Evolutionary conservation across 768 basidiomycete species (phyloP).

Genomic region (Kwoniella sp.): DNA sequence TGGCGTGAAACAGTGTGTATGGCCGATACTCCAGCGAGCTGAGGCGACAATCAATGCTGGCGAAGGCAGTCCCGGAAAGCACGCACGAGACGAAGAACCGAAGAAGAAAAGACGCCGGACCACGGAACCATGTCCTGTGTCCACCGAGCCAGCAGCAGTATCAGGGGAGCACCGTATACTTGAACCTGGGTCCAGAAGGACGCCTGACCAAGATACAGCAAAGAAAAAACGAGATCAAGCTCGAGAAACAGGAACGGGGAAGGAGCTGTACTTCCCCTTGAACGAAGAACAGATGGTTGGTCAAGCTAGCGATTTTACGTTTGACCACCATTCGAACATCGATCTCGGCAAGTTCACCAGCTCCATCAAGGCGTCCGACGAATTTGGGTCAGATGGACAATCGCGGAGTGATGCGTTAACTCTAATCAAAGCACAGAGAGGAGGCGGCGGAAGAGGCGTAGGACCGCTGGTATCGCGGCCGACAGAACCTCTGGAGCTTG

Average conservation of each 20-base stretch:
- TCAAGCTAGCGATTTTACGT: neutral
- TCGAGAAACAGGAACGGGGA: neutral
- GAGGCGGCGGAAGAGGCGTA: no score
- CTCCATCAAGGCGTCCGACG: neutral
- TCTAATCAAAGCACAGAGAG: neutral
- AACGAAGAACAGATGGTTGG: slow-evolving; percentile 6
- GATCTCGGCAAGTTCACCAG: neutral
- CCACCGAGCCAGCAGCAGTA: no score
- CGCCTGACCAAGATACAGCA: no score
- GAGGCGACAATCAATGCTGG: neutral
- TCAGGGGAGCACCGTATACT: no score
- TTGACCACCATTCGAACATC: slow-evolving; percentile 4
- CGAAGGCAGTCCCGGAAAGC: no score
- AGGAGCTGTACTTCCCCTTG: neutral
- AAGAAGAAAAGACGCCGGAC: neutral
- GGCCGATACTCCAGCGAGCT: neutral
- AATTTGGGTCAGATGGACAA: neutral
- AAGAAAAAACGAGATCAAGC: neutral
- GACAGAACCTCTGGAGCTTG: slow-evolving; percentile 2
- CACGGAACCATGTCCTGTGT: no score
- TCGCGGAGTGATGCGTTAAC: neutral
- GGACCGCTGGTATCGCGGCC: slow-evolving; percentile 4
- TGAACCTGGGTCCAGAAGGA: no score
- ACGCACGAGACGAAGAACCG: neutral
- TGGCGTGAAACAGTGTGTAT: slow-evolving; percentile 8